Evolutionary conservation across 2,329 filamentous ascomycete genomes (phyloP).

Genomic region (Alternaria alternata): DNA sequence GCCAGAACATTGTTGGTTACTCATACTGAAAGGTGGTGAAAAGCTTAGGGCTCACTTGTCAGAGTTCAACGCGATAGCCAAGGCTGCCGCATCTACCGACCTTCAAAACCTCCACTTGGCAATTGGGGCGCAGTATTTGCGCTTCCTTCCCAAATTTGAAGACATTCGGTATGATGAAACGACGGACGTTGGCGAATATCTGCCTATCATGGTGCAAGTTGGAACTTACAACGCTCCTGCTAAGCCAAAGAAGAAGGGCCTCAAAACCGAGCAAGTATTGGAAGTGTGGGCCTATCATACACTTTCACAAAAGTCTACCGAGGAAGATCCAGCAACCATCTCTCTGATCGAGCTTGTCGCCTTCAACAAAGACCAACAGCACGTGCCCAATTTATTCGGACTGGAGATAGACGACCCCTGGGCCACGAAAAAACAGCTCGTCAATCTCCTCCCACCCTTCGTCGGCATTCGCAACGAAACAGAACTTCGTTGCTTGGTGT

Average conservation of each 20-base stretch:
- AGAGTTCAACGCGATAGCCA: neutral
- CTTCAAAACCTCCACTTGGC: slow-evolving; percentile 1
- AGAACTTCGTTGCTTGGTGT: neutral
- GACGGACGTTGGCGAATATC: neutral
- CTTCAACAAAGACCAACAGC: neutral
- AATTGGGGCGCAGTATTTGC: neutral
- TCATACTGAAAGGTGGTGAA: neutral
- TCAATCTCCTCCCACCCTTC: neutral
- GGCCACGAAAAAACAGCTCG: neutral
- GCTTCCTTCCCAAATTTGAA: neutral
- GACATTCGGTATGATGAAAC: neutral
- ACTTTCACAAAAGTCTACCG: neutral
- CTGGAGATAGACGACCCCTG: neutral
- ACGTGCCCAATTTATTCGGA: neutral
- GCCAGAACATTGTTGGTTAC: no score
- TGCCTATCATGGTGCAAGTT: neutral
- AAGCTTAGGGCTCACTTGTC: neutral
- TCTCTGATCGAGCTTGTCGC: neutral
- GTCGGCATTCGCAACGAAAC: neutral
- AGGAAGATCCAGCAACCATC: neutral
- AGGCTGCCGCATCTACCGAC: neutral
- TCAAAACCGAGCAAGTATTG: neutral
- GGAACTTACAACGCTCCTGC: neutral
- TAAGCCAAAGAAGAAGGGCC: neutral
- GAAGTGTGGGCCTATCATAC: neutral